These are phyloP conservation scores for Aureococcus anophagefferens DNA, from an alignment of 108 stramenopile species.

Conservation along the genomic window DNA sequence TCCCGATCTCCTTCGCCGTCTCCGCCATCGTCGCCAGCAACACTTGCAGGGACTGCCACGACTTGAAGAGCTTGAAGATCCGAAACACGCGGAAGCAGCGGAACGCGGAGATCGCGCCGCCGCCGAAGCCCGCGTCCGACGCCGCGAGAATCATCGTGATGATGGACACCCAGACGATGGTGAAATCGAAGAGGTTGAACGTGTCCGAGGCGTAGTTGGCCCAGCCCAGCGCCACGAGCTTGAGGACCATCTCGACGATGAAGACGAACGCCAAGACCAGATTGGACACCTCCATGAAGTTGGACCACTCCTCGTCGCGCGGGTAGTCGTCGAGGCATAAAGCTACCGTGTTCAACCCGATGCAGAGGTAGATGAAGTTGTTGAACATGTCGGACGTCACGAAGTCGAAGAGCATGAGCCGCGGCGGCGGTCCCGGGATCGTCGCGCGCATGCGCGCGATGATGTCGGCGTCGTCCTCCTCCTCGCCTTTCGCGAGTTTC, in stretches of 20 bases:
- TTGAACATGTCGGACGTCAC: slow-evolving; percentile 16
- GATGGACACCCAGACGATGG: slow-evolving; percentile 48
- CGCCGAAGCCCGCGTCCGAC: slow-evolving; percentile 20
- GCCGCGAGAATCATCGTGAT: slow-evolving; percentile 38
- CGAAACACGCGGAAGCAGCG: slow-evolving; percentile 56
- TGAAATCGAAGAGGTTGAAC: slow-evolving; percentile 49
- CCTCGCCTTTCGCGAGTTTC: not conserved
- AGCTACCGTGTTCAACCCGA: slow-evolving; percentile 57
- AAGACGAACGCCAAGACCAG: slow-evolving; percentile 48
- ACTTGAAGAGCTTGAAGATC: slow-evolving; percentile 56
- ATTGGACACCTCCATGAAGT: slow-evolving; percentile 39
- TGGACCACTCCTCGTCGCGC: slow-evolving; percentile 18
- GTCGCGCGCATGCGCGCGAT: not conserved
- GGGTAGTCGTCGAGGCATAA: slow-evolving; percentile 54
- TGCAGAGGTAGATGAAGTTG: slow-evolving; percentile 30
- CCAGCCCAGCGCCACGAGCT: slow-evolving; percentile 36
- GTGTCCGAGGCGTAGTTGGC: slow-evolving; percentile 32
- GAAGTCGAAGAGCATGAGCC: slow-evolving; percentile 7
- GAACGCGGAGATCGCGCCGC: slow-evolving; percentile 49
- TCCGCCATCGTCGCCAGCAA: slow-evolving; percentile 43
- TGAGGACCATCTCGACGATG: slow-evolving; percentile 42
- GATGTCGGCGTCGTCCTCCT: too few relatives aligned
- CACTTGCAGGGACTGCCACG: slow-evolving; percentile 49
- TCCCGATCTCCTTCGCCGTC: slow-evolving; percentile 49
- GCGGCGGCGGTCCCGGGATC: not conserved